Evolutionary conservation across 345 rosid species (phyloP).

Genomic region (Trapa bicornis): DNA sequence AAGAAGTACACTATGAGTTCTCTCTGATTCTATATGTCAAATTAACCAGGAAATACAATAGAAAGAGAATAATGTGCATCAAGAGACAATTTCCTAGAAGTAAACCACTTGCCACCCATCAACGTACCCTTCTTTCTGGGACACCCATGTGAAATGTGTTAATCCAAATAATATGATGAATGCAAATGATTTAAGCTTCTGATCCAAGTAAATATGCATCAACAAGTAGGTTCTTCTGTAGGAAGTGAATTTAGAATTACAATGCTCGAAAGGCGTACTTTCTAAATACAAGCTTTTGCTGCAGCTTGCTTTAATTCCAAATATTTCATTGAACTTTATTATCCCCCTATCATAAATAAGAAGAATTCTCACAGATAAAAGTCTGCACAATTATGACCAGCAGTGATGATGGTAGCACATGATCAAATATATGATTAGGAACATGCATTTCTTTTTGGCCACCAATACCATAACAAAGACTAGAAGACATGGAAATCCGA

Average conservation of each 20-base stretch:
- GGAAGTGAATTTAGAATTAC: not conserved
- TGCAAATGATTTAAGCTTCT: not conserved
- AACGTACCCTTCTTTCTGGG: too few relatives aligned
- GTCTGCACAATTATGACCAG: not conserved
- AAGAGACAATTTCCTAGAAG: too few relatives aligned
- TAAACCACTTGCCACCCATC: too few relatives aligned
- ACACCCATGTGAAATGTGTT: too few relatives aligned
- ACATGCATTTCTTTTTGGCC: not conserved
- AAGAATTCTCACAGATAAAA: not conserved
- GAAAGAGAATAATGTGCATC: too few relatives aligned
- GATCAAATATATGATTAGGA: not conserved
- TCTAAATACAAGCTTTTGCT: not conserved
- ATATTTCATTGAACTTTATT: not conserved
- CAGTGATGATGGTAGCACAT: too few relatives aligned
- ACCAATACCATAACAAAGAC: too few relatives aligned
- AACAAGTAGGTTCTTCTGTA: not conserved
- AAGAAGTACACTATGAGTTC: not conserved
- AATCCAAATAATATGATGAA: too few relatives aligned
- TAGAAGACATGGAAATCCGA: too few relatives aligned
- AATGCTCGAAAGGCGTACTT: not conserved
- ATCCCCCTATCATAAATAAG: not conserved
- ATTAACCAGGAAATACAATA: not conserved
- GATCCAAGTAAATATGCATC: not conserved
- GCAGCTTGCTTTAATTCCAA: not conserved
- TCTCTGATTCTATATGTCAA: not conserved